Conservation (phyloP, 225 moss, liverwort and hornwort genomes). For the Neckera pumila region DNA sequence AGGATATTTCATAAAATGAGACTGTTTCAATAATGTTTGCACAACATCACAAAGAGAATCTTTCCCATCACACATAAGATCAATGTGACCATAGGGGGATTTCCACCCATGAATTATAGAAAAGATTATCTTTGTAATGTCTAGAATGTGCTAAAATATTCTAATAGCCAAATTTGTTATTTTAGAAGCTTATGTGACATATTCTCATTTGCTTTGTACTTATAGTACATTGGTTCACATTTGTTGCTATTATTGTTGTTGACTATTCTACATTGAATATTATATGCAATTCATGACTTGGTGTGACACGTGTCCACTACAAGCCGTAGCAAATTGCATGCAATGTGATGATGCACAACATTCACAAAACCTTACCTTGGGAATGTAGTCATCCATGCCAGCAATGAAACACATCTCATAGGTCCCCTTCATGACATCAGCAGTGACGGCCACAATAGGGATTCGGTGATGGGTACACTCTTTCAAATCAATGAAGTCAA, state of each 20-base stretch:
- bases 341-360: background rate
- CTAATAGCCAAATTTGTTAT: background rate
- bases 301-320: background rate
- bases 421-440: slow-evolving; percentile 94
- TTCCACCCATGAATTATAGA: background rate
- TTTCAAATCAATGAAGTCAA: slow-evolving; percentile 18
- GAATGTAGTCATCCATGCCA: slow-evolving; percentile 95
- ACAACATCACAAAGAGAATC: background rate
- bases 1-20: background rate
- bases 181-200: background rate
- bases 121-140: background rate
- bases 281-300: background rate
- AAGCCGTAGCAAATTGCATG: background rate
- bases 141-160: background rate
- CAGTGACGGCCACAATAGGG: slow-evolving; percentile 88
- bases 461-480: slow-evolving; percentile 53
- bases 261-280: background rate
- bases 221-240: background rate
- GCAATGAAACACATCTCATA: slow-evolving; percentile 68
- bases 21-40: background rate
- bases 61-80: background rate
- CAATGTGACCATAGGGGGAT: background rate
- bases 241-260: background rate
- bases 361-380: slow-evolving; percentile 39
- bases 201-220: background rate